These are phyloP conservation scores for Moesziomyces sp. DNA, from an alignment of 1,284 basidiomycete genomes.

Conservation along the genomic window DNA sequence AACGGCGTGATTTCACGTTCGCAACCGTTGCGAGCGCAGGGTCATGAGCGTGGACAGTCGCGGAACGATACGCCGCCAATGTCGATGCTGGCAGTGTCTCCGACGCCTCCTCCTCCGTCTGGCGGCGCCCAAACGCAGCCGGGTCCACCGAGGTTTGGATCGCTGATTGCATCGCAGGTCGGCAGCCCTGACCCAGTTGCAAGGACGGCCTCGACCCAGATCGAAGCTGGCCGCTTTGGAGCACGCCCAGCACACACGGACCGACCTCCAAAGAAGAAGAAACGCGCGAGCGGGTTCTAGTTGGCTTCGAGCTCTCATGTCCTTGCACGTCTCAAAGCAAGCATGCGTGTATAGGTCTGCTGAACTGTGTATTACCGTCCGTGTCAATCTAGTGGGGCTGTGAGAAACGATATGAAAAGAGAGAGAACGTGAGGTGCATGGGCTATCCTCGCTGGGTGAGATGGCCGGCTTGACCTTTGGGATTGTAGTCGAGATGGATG, in stretches of 20 bases:
- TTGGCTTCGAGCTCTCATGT: not conserved
- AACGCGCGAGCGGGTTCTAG: conserved; percentile 42
- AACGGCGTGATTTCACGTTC: conserved; percentile 6
- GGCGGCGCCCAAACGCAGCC: conserved; percentile 22
- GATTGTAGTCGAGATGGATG: conserved; percentile 64
- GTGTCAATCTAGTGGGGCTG: too few relatives aligned
- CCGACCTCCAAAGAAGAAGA: conserved; percentile 31
- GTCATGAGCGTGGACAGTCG: too few relatives aligned
- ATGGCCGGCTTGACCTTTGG: conserved; percentile 59
- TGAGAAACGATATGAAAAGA: not conserved
- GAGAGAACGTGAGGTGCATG: not conserved
- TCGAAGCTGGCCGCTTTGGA: conserved; percentile 39
- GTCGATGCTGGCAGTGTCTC: not conserved
- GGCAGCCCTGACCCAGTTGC: conserved; percentile 4
- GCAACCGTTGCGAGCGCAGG: conserved; percentile 14
- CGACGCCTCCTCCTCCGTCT: not conserved
- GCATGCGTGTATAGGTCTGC: too few relatives aligned
- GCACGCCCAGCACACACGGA: conserved; percentile 17
- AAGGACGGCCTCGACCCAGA: conserved; percentile 21
- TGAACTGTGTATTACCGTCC: too few relatives aligned
- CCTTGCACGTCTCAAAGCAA: too few relatives aligned
- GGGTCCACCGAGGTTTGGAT: conserved; percentile 12
- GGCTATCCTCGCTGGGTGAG: conserved; percentile 52
- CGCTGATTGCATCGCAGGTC: conserved; percentile 4
- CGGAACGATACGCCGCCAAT: not conserved